Evolutionary conservation across 2,329 filamentous ascomycete species (phyloP).

Genomic region (Beauveria asiatica): DNA sequence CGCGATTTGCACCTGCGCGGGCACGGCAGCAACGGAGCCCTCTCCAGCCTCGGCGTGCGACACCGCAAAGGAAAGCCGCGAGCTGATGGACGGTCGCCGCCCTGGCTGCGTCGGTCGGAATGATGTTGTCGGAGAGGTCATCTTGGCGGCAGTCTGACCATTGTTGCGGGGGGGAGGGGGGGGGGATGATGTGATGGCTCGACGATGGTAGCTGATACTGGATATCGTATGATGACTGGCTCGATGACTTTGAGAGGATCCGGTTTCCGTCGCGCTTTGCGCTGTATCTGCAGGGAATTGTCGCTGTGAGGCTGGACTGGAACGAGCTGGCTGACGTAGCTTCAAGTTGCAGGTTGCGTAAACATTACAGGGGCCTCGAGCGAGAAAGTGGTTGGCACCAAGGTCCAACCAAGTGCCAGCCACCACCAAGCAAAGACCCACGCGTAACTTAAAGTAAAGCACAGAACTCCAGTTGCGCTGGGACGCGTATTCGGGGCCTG

Average conservation of each 20-base stretch:
- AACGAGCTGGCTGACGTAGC: neutral
- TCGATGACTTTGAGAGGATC: too few relatives aligned
- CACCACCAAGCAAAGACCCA: neutral
- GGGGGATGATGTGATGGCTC: too few relatives aligned
- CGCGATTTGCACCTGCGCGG: slow-evolving; percentile 64
- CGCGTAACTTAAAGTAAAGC: neutral
- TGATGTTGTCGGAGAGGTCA: slow-evolving; percentile 33
- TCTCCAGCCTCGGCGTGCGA: slow-evolving; percentile 58
- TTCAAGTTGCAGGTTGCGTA: slow-evolving; percentile 3
- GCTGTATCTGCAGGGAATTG: neutral
- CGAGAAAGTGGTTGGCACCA: neutral
- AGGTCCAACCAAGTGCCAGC: neutral
- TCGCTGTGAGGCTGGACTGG: neutral
- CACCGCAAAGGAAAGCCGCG: slow-evolving; percentile 59
- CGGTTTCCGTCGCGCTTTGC: neutral
- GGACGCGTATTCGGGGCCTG: slow-evolving; percentile 1
- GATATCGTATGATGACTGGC: neutral
- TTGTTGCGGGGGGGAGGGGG: slow-evolving; percentile 17
- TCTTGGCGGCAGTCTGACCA: slow-evolving; percentile 25
- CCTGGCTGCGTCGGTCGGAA: slow-evolving; percentile 13
- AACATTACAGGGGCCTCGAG: slow-evolving; percentile 14
- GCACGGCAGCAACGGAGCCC: slow-evolving; percentile 37
- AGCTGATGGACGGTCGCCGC: slow-evolving; percentile 50
- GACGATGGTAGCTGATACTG: neutral
- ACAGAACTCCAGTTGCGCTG: neutral